Evolutionary conservation across 2,329 filamentous ascomycete genomes (phyloP).

Genomic region (Byssothecium circinans): DNA sequence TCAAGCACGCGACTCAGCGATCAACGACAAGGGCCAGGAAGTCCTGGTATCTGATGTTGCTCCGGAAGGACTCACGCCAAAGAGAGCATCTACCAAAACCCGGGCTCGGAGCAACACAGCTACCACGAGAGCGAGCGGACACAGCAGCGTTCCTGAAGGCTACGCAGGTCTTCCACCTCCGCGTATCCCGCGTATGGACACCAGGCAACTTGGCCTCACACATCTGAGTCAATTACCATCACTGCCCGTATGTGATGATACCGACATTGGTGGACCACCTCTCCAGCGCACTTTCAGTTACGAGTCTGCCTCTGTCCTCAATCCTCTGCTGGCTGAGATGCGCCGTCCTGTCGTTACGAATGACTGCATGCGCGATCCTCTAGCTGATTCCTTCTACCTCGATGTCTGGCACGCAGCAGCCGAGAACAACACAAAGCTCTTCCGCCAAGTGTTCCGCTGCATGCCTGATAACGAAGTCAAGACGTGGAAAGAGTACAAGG

Average conservation of each 20-base stretch:
- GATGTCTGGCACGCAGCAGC: slow-evolving; percentile 87
- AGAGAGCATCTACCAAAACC: slow-evolving; percentile 45
- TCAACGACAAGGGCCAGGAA: slow-evolving; percentile 67
- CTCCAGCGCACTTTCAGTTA: slow-evolving; percentile 55
- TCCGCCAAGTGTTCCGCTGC: slow-evolving; percentile 89
- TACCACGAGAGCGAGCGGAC: slow-evolving; percentile 32
- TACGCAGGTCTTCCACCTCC: slow-evolving; percentile 63
- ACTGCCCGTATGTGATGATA: slow-evolving; percentile 72
- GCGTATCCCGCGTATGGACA: slow-evolving; percentile 61
- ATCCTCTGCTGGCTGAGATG: slow-evolving; percentile 65
- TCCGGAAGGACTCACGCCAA: slow-evolving; percentile 62
- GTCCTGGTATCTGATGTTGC: slow-evolving; percentile 67
- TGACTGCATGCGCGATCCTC: slow-evolving; percentile 91
- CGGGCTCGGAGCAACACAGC: slow-evolving; percentile 37
- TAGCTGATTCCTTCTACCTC: slow-evolving; percentile 79
- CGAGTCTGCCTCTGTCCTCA: slow-evolving; percentile 53
- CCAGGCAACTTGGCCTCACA: slow-evolving; percentile 68
- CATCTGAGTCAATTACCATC: slow-evolving; percentile 70
- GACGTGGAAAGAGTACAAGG: slow-evolving; percentile 90
- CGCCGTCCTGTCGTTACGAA: slow-evolving; percentile 73
- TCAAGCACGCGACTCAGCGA: slow-evolving; percentile 69
- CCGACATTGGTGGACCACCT: slow-evolving; percentile 78
- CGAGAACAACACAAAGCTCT: slow-evolving; percentile 93
- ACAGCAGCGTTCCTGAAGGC: slow-evolving; percentile 32
- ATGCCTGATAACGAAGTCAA: slow-evolving; percentile 95